A percentile compares a stretch with the other conserved stretches of the same genome.
Evolutionary conservation across 2,329 filamentous ascomycete species (phyloP).

Genomic region (Bipolaris gigantea): DNA sequence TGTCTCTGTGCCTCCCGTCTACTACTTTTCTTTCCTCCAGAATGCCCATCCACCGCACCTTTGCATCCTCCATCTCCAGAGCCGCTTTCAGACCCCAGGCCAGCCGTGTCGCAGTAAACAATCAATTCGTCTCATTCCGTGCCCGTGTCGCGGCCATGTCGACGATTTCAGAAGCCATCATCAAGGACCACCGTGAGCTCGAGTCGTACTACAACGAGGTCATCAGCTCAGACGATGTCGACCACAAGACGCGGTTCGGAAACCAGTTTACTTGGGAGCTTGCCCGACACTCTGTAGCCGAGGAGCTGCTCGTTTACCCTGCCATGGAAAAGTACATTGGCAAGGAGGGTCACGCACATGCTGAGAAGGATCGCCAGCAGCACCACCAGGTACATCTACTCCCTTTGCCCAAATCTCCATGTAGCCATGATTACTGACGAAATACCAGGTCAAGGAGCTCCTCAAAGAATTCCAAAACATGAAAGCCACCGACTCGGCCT

Average conservation of each 20-base stretch:
- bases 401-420: too few species aligned
- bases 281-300: conserved; percentile 55
- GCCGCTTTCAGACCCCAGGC: conserved; percentile 11
- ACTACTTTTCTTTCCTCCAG: background rate
- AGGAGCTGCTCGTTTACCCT: conserved; percentile 51
- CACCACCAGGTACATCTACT: conserved; percentile 33
- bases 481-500: conserved; percentile 23
- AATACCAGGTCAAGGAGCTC: conserved; percentile 31
- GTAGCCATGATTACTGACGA: background rate
- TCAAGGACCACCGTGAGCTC: conserved; percentile 48
- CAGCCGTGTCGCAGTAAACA: background rate
- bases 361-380: conserved; percentile 39
- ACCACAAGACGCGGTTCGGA: conserved; percentile 50
- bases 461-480: conserved; percentile 40
- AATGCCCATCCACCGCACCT: conserved; percentile 13
- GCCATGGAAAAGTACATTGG: conserved; percentile 43
- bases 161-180: conserved; percentile 35
- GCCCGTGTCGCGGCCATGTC: conserved; percentile 2
- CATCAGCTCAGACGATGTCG: conserved; percentile 43
- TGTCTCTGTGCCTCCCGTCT: background rate
- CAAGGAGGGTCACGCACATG: conserved; percentile 33
- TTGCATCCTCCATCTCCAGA: conserved; percentile 5
- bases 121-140: conserved; percentile 8
- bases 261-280: conserved; percentile 59
- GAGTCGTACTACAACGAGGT: conserved; percentile 51